Evolutionary conservation across 352 stramenopile species (phyloP).

Genomic region (Paralagenidium karlingii): DNA sequence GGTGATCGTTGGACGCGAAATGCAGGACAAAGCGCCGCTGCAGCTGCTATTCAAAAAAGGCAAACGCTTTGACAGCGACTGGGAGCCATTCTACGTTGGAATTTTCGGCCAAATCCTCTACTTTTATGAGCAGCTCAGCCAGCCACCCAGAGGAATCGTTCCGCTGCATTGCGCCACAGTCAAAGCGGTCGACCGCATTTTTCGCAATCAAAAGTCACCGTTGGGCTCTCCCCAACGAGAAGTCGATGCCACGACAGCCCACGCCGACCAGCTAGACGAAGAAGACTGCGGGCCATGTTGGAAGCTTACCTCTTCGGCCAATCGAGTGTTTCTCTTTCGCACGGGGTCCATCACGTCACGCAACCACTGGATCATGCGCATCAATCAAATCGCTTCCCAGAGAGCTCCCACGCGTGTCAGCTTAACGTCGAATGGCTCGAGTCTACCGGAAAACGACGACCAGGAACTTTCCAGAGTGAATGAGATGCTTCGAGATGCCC

Average conservation of each 20-base stretch:
- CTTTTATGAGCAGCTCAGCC: slow-evolving; percentile 35
- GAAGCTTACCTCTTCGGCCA: slow-evolving; percentile 45
- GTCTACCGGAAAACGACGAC: slow-evolving; percentile 6
- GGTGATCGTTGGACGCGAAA: slow-evolving; percentile 20
- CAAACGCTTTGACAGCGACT: slow-evolving; percentile 50
- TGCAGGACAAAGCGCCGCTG: slow-evolving; percentile 26
- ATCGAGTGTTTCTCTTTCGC: slow-evolving; percentile 50
- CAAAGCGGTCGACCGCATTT: slow-evolving; percentile 45
- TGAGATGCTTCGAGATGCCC: slow-evolving; percentile 54
- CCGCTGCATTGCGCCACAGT: slow-evolving; percentile 30
- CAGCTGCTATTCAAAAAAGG: slow-evolving; percentile 48
- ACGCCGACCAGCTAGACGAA: slow-evolving; percentile 6
- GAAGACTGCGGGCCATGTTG: slow-evolving; percentile 62
- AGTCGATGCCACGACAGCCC: slow-evolving; percentile 14
- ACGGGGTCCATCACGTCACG: slow-evolving; percentile 30
- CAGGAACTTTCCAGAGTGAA: slow-evolving; percentile 30
- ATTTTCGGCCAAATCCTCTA: slow-evolving; percentile 51
- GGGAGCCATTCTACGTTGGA: slow-evolving; percentile 39
- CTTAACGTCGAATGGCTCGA: background rate
- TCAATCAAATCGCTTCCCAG: slow-evolving; percentile 12
- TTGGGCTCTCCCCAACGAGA: background rate
- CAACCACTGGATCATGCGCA: slow-evolving; percentile 31
- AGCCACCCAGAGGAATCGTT: slow-evolving; percentile 34
- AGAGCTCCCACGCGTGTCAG: background rate
- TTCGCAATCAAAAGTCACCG: slow-evolving; percentile 9